Base-by-base conservation (phyloP, 164 flowering plant genomes). In the Cinnamomum micranthum region DNA sequence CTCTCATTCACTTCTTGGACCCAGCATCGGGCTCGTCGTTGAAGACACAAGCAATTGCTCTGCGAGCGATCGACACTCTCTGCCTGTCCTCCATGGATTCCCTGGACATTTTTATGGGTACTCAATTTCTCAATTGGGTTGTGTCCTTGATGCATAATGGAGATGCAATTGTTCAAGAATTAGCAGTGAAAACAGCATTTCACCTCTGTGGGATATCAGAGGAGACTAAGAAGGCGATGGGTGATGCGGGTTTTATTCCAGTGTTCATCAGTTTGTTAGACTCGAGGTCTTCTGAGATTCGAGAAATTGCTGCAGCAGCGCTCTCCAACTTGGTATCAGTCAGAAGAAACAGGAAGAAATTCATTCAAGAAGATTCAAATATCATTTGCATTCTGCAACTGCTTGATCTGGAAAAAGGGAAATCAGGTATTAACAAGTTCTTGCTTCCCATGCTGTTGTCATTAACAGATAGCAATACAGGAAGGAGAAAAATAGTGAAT, bases 261-360 rank as follows among this genome's bases (percentile, higher is more conserved):
- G 97, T 89, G 75, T 79, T 94, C 22, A 82, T 89, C 19, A 87
- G 79, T 68, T 82, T 94, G 50, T 88, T 96, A 25, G 86, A 85
- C 33, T 85, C 97, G 3, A 96, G 87, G 73, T 89, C 94, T 2
- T 82, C 76, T 59, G 92, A 92, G 25, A 79, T 90, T 25, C 80
- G 92, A 4, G 97, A 89, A 82, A 86, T 87, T 86, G 98, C 98
- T 22, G 88, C 92, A 1, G 94, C 88, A 65, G 88, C 90, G 3
- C 86, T 96, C 1, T 83, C 84, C 2, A 75, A 69, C 67, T 78
- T 95, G 90, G 79, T 92, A 11, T 74, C 71, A 23, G 80, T 91
- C 11, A 85, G 90, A 1, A 94, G 76, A 75, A 94, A 92, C 63
- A 72, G 93, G 12, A 87, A 80, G 81, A 82, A 76, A 62, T 87